Evolutionary conservation across 1,139 yeast species (phyloP), one percentile per base, ranked within the genome.

Genomic region (Yamadazyma conglobata): DNA sequence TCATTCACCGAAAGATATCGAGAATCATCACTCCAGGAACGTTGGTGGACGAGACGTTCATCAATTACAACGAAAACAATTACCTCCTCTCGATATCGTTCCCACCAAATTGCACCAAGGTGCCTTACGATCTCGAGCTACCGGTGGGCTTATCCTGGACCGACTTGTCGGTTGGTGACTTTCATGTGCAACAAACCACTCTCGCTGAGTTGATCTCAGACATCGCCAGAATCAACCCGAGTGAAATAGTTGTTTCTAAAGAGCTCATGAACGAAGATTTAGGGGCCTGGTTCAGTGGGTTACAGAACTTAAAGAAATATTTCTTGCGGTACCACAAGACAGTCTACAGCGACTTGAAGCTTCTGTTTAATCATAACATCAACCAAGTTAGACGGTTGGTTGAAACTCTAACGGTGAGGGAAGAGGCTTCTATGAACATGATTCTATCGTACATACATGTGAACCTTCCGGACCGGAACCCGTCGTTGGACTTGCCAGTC

Each of bases 21-120:
- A 65, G 97, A 27, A 77, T 89, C 6, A 76, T 91, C 2, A 82
- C 96, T 0, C 96, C 97, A 0, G 98, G 99, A 1, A 91, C 97
- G 0, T 70, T 91, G 30, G 73, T 89, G 9, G 96, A 87, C 46
- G 97, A 91, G 46, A 77, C 85, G 1, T 82, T 89, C 41, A 63
- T 91, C 44, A 83, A 88, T 47, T 77, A 76, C 38, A 76, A 75
- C 40, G 71, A 73, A 31, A 83, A 84, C 43, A 87, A 88, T 47
- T 88, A 69, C 49, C 60, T 89, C 21, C 63, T 83, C 23, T 73
- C 88, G 4, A 63, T 89, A 9, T 69, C 74, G 5, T 64, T 83
- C 27, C 84, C 87, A 0, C 64, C 68, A 10, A 64, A 60, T 34
- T 56, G 68, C 28, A 56, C 67, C 25, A 51, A 54, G 20, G 58